phyloP scores from a whole-genome alignment of 192 early-diverging fungal genomes.

The Umbelopsis sp. region DNA sequence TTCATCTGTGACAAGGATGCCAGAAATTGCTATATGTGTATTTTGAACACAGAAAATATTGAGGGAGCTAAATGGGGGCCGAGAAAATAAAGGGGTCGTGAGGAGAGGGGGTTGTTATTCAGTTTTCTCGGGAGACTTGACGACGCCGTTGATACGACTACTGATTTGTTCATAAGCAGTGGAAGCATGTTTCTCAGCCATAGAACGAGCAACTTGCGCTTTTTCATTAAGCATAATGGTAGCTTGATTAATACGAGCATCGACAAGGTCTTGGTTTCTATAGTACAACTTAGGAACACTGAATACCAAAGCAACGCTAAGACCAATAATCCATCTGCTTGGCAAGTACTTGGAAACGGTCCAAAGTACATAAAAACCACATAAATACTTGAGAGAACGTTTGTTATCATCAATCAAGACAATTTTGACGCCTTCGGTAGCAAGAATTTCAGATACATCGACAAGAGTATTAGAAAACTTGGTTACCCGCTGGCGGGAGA shows the following conservation, averaged over 20 bases:
- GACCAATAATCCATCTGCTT: slow-evolving; percentile 14
- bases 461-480: not conserved
- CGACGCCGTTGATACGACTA: not conserved
- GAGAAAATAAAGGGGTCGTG: no score
- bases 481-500: slow-evolving; percentile 13
- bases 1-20: no score
- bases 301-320: not conserved
- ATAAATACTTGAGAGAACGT: slow-evolving; percentile 19
- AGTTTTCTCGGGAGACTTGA: not conserved
- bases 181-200: not conserved
- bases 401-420: slow-evolving; percentile 20
- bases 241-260: slow-evolving; percentile 9
- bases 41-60: no score
- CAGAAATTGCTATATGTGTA: no score
- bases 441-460: not conserved
- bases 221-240: not conserved
- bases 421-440: slow-evolving; percentile 15
- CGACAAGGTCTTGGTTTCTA: not conserved
- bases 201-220: not conserved
- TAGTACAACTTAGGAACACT: slow-evolving; percentile 2
- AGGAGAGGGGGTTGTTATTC: no score
- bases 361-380: slow-evolving; percentile 13
- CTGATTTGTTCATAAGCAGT: slow-evolving; percentile 7
- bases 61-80: no score
- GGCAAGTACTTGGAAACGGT: slow-evolving; percentile 17